Base-by-base conservation (phyloP, 139 green algal species). In the Coccomyxa sp. region DNA sequence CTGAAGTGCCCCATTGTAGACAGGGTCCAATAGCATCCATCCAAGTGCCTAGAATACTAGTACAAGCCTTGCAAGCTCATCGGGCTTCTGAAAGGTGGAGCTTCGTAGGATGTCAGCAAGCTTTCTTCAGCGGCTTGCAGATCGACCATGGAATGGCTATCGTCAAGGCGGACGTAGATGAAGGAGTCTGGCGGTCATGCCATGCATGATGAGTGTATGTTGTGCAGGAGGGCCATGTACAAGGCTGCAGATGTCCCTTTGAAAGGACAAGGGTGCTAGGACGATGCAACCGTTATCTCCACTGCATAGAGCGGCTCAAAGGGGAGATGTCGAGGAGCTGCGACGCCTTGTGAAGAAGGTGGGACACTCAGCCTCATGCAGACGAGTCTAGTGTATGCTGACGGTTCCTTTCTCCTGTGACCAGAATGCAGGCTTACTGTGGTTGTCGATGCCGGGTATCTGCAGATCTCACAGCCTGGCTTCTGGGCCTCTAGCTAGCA, bases 291-390 rank as follows among this genome's bases (percentile, higher is more conserved):
- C 55, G 34, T 79, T 84, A 8, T 83, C 77, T 9, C 54, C 68
- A 16, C 77, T 90, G 34, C 86, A 90, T 78, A 76, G 76, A 16
- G 80, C 83, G 7, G 80, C 84, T 14, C 82, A 88, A 74, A 73
- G 73, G n/a, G 85, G 85, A 2, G 75, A 89, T 55, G 77, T 87
- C 9, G 38, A 75, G 29, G 85, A 88, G 39, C 44, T 88, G 12
- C 36, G 71, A 9, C 31, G 58, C 22, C 76, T 89, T 35, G 75
- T 89, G 22, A 50, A 69, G 36, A 44, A 87, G 83, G 83, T 81
- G 1, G 31, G 4, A 39, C n/a, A 22, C 34, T 72, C n/a, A 72
- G 24, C 64, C 2, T 37, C 1, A 37, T 39, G 29, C n/a, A n/a
- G n/a, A n/a, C 14, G 24, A 72, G n/a, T 16, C 64, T 36, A 39